Base-by-base conservation (phyloP, 2,329 filamentous ascomycete species). In the Neofusicoccum cordaticola region DNA sequence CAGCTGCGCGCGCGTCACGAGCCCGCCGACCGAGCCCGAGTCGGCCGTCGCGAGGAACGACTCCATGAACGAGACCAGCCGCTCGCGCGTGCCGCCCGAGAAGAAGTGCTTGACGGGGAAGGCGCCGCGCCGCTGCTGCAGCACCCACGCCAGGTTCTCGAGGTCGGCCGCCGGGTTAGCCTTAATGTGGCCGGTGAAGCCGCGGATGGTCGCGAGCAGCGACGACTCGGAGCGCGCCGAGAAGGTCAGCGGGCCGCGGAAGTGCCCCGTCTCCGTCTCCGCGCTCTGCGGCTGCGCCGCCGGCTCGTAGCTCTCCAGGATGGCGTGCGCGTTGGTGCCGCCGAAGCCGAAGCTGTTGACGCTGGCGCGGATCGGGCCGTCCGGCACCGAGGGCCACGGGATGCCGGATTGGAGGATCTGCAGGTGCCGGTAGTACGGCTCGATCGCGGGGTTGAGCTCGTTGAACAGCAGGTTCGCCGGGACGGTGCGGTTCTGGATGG, bases 381-480 rank as follows among this genome's bases (percentile, higher is more conserved):
- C 68, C 2, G n/a, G 0, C 3, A 61, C 35, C 3, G 15, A 17
- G 4, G 69, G 70, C 71, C 71, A 71, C 6, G 65, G 61, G 5
- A 44, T 44, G 1, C 61, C 42, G 9, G 15, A 34, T 8, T 51
- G 12, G 1, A 12, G 34, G 5, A 63, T 6, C 22, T 50, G 9
- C 2, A 72, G 58, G 12, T 71, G 35, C 6, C 42, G 17, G 47
- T 63, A 67, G 17, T 66, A 67, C 1, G 63, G 66, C 15, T 72
- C 67, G 2, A 79, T 69, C 6, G 68, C 67, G 0, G 74, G 71
- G 31, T 75, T 78, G n/a, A 75, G 73, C 22, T 72, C 65, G 7
- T 68, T 64, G 63, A 79, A 72, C 15, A 71, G 71, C 42, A 78
- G 63, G 27, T 77, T 79, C 7, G 72, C 68, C 0, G 78, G 78